phyloP scores from a whole-genome alignment of 495 filamentous ascomycete genomes.

The Talaromyces liani region DNA sequence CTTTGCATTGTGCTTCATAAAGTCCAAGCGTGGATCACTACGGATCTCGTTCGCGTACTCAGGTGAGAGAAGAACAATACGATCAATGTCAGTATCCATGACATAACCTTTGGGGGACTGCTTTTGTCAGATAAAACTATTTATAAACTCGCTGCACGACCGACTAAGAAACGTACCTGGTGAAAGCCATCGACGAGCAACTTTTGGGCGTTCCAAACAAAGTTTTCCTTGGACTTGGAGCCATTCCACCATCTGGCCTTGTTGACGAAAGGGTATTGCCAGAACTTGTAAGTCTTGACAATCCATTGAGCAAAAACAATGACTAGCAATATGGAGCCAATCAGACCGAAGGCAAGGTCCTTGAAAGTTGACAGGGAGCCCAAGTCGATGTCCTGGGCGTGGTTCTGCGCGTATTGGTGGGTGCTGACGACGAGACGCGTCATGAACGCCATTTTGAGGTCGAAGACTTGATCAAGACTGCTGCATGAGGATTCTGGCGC shows the following conservation, averaged over 20 bases:
- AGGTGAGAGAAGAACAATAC: slow-evolving; percentile 1
- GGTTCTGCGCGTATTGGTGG: neutral
- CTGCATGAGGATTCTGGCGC: neutral
- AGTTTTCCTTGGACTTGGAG: slow-evolving; percentile 3
- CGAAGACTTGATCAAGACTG: neutral
- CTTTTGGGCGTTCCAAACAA: neutral
- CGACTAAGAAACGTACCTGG: neutral
- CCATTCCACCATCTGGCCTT: neutral
- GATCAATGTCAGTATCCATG: slow-evolving; percentile 3
- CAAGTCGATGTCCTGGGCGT: neutral
- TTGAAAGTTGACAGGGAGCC: neutral
- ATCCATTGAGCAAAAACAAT: neutral
- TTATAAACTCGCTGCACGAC: neutral
- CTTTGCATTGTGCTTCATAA: neutral
- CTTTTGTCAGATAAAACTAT: neutral
- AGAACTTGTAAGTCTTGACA: neutral
- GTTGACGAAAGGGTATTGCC: slow-evolving; percentile 1
- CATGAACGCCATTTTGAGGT: neutral
- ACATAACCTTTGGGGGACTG: slow-evolving; percentile 6
- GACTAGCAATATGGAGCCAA: neutral
- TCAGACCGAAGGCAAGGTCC: neutral
- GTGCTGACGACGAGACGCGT: neutral
- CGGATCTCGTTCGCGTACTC: slow-evolving; percentile 8
- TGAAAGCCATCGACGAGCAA: slow-evolving; percentile 5
- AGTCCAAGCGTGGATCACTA: neutral